Percentiles rank a stretch among this genome's conserved stretches.
These are phyloP conservation scores for Colletotrichum musae DNA, from an alignment of 2,329 filamentous ascomycete genomes.

Conservation along the genomic window DNA sequence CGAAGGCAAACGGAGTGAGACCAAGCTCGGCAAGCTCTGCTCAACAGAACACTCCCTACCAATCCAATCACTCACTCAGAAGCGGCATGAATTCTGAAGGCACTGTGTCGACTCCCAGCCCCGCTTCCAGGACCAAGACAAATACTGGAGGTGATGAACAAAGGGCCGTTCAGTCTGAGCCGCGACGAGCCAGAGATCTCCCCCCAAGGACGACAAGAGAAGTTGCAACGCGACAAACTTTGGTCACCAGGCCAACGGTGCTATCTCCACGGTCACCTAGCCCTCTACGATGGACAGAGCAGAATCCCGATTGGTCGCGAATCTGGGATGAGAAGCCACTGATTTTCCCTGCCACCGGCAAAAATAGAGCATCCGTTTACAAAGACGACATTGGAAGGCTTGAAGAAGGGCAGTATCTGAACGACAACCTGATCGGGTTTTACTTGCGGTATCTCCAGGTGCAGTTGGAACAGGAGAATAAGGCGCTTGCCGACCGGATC, in stretches of 20 bases:
- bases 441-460: slow-evolving; percentile 83
- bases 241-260: background rate
- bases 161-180: background rate
- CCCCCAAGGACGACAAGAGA: slow-evolving; percentile 15
- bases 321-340: slow-evolving; percentile 70
- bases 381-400: slow-evolving; percentile 82
- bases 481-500: slow-evolving; percentile 73
- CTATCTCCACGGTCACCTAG: slow-evolving; percentile 40
- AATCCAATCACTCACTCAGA: background rate
- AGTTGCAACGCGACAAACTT: slow-evolving; percentile 1
- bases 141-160: background rate
- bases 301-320: slow-evolving; percentile 65
- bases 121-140: background rate
- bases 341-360: slow-evolving; percentile 71
- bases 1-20: background rate
- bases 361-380: slow-evolving; percentile 76
- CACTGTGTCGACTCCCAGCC: background rate
- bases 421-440: slow-evolving; percentile 93
- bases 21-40: slow-evolving; percentile 15
- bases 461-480: slow-evolving; percentile 67
- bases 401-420: slow-evolving; percentile 88
- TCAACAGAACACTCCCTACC: slow-evolving; percentile 7
- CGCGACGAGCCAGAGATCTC: background rate
- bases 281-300: slow-evolving; percentile 63
- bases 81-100: slow-evolving; percentile 20